A percentile compares a stretch with the other conserved stretches of the same genome.
These are phyloP conservation scores for maize (Zea mays) DNA, from an alignment of 176 grass and related monocot genomes.

Conservation along the genomic window DNA sequence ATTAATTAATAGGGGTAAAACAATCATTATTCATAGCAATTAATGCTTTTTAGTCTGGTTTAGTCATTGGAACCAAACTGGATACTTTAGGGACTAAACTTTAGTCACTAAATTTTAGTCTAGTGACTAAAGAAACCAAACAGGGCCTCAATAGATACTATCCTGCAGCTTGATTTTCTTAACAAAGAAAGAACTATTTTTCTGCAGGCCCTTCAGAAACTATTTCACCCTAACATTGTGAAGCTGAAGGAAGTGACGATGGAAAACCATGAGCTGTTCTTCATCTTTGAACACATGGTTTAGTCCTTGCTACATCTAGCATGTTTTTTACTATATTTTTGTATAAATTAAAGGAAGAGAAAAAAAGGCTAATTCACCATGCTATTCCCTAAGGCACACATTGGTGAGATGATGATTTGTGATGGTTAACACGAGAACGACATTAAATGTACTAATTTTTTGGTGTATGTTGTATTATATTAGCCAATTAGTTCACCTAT, in stretches of 20 bases:
- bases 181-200: conserved; percentile 33
- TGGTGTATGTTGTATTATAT: background rate
- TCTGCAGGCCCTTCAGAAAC: conserved; percentile 70
- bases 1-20: too few relatives aligned
- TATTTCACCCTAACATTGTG: conserved; percentile 81
- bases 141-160: too few relatives aligned
- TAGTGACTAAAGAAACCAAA: too few relatives aligned
- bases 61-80: too few relatives aligned
- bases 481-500: background rate
- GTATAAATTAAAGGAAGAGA: background rate
- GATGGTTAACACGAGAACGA: background rate
- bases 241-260: conserved; percentile 79
- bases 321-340: background rate
- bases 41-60: too few relatives aligned
- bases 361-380: background rate
- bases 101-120: too few relatives aligned
- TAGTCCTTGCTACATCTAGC: conserved; percentile 5
- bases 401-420: background rate
- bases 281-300: conserved; percentile 97
- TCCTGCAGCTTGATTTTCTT: conserved; percentile 18
- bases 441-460: background rate
- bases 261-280: conserved; percentile 86
- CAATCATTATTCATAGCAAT: too few relatives aligned
- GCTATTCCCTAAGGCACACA: background rate
- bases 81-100: too few relatives aligned